Evolutionary conservation across 257 asterid genomes (phyloP), one percentile per base, ranked within the genome.

Genomic region (Nicotiana paniculata): DNA sequence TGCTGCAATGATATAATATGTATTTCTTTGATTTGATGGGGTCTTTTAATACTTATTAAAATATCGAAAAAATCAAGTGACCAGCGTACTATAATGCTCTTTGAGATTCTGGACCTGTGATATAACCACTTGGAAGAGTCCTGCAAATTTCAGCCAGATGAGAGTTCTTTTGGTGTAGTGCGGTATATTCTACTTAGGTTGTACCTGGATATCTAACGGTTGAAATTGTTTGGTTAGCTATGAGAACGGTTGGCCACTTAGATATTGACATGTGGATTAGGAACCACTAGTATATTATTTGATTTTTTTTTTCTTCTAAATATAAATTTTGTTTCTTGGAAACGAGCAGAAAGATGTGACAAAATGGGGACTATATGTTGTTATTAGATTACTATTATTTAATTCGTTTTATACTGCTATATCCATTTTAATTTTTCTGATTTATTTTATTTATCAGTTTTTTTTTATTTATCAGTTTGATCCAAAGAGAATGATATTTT

Each of bases 141-240:
- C 87, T 54, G 75, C 84, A 82, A 77, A 69, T 90, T 86, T 81
- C 82, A 82, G 77, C 90, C 89, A 69, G 77, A 82, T 30, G 70
- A 58, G 33, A 48, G 17, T n/a, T 37, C 6, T 53, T 30, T 65
- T 11, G 17, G 21, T 57, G 62, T 1, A 33, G n/a, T 58, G n/a
- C 55, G 18, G 2, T 62, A 58, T 69, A 53, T 7, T 58, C 11
- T 65, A 30, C 51, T 67, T 46, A 77, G 72, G 68, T 37, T 63
- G 51, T 70, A 83, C 58, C 37, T 37, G 68, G 6, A 33, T 61
- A 85, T 82, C 64, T 0, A 18, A 82, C 82, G 82, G 85, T 33
- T 64, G 67, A 13, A 0, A 43, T 33, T 75, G 1, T 67, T 84
- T 81, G 68, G 75, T 57, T 2, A n/a, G 37, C 61, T 46, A 6